A percentile compares a stretch with the other conserved stretches of the same genome.
These are phyloP conservation scores for Chlamydomonas schloesseri DNA, from an alignment of 139 green algal genomes.

Conservation along the genomic window DNA sequence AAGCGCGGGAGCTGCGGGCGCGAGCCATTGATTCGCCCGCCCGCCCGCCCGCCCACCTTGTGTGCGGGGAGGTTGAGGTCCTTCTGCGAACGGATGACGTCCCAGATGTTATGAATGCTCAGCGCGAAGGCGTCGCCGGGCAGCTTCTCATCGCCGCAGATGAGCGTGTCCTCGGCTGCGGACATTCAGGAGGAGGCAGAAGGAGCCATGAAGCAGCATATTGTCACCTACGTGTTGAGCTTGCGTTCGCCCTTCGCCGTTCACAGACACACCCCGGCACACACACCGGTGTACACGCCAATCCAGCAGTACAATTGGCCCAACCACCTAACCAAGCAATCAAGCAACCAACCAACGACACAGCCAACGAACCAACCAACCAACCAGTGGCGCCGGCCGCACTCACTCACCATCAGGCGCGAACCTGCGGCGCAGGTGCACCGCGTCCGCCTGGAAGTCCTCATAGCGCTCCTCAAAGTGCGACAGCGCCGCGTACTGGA, in stretches of 20 bases:
- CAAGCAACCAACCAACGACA: too few species aligned
- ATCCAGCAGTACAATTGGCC: too few species aligned
- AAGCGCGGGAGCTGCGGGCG: too few species aligned
- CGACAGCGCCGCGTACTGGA: constrained; percentile 86
- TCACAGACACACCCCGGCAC: too few species aligned
- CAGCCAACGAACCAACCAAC: too few species aligned
- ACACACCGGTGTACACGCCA: too few species aligned
- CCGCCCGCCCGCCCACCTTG: constrained; percentile 88
- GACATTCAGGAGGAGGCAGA: background rate
- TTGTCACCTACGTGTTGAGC: too few species aligned
- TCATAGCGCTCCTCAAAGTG: constrained; percentile 96
- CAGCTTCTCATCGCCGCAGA: constrained; percentile 62
- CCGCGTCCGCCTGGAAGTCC: constrained; percentile 88
- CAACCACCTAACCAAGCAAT: too few species aligned
- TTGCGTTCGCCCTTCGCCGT: too few species aligned
- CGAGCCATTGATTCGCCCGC: too few species aligned
- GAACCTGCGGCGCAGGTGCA: constrained; percentile 82
- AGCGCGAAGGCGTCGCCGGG: constrained; percentile 84
- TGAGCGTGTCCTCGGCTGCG: constrained; percentile 69
- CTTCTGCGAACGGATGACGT: constrained; percentile 91
- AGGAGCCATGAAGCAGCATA: background rate
- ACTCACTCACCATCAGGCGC: constrained; percentile 67
- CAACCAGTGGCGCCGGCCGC: too few species aligned
- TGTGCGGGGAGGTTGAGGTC: constrained; percentile 98
- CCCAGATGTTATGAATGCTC: constrained; percentile 90